phyloP scores from a whole-genome alignment of 2,329 filamentous ascomycete species.

The Calonectria leucothoes region DNA sequence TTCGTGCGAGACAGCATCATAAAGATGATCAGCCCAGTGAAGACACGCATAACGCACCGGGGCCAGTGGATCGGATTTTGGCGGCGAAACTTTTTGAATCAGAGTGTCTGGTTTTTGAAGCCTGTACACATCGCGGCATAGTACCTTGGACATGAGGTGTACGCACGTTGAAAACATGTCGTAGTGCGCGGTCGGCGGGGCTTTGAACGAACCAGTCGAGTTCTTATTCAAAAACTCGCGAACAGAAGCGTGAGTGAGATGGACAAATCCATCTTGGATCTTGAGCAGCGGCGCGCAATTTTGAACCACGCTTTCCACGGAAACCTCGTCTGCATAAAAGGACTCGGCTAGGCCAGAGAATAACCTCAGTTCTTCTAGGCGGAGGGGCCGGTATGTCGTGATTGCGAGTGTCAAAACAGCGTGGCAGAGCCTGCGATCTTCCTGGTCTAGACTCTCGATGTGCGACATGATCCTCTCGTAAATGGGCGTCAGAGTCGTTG shows the following conservation, averaged over 20 bases:
- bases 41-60: conserved; percentile 32
- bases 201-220: conserved; percentile 36
- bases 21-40: conserved; percentile 38
- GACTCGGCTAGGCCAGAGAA: conserved; percentile 27
- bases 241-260: conserved; percentile 56
- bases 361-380: conserved; percentile 46
- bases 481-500: conserved; percentile 46
- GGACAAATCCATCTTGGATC: conserved; percentile 42
- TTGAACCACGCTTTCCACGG: conserved; percentile 43
- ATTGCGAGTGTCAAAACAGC: conserved; percentile 48
- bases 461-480: conserved; percentile 53
- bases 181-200: conserved; percentile 38
- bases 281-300: conserved; percentile 54
- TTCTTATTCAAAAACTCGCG: conserved; percentile 52
- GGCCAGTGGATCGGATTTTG: conserved; percentile 27
- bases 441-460: conserved; percentile 43
- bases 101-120: conserved; percentile 34
- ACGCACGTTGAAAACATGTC: conserved; percentile 50
- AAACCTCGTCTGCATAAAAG: conserved; percentile 16
- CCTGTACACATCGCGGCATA: conserved; percentile 51
- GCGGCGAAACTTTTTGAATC: conserved; percentile 13
- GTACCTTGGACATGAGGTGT: conserved; percentile 38
- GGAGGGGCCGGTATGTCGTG: conserved; percentile 50
- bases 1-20: background rate
- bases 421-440: conserved; percentile 41